Base-by-base conservation (phyloP, 2,329 filamentous ascomycete species). In the Polytolypa hystricis region DNA sequence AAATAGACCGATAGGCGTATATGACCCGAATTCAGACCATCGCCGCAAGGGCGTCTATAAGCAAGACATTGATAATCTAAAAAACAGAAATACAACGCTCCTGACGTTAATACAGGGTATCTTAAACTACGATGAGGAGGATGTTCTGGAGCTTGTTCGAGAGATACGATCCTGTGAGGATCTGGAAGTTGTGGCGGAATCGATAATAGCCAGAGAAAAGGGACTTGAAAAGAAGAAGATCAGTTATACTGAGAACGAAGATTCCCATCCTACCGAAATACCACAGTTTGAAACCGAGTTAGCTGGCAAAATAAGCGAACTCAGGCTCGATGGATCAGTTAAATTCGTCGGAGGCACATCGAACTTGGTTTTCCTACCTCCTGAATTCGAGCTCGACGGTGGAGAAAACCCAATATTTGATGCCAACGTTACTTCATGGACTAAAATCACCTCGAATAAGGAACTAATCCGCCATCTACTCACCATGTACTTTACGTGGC, bases 401-500 rank as follows among this genome's bases (percentile, higher is more conserved):
- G 47, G 63, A 0, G 61, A 66, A 5, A 46, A 51, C 4, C 69
- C 72, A 25, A 60, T 65, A 23, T 67, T 69, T 38, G 55, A 60
- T 11, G 74, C 89, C 42, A 79, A 85, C 3, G 70, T 91, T 37
- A 78, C 76, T 14, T 87, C 81, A 37, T 98, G 91, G 91, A 93
- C 89, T 0, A 74, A 70, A 11, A 85, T 94, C 30, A 94, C 85
- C 1, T 69, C 77, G 34, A 85, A 95, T 55, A 70, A 77, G 16
- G 74, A 81, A 37, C 69, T 94, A 30, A 77, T 95, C 48, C 73
- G 79, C 11, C 89, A 95, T 58, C 74, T 98, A 12, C 76, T 98
- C 54, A 89, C 87, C 52, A 87, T 96, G 84, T 98, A 98, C 62
- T 96, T 96, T 62, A 85, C 79, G 49, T 96, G 89, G 82, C 91